phyloP scores from a whole-genome alignment of 2,329 filamentous ascomycete species.

The Metarhizium brunneum region DNA sequence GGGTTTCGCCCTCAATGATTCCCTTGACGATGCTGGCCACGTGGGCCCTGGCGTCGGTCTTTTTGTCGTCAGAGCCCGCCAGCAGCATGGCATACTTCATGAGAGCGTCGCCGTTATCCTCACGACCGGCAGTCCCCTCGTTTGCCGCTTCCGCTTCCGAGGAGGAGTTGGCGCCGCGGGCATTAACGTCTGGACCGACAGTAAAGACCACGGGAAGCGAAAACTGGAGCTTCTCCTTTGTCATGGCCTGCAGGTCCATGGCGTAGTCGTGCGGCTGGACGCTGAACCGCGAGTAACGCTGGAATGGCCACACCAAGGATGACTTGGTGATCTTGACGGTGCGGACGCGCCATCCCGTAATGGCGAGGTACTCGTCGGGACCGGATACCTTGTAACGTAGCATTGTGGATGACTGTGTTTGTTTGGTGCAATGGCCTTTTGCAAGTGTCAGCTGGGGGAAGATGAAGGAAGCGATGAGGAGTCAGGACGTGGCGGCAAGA shows the following conservation, averaged over 20 bases:
- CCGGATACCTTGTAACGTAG: slow-evolving; percentile 57
- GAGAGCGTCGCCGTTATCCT: slow-evolving; percentile 52
- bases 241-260: slow-evolving; percentile 81
- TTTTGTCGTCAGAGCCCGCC: slow-evolving; percentile 49
- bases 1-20: slow-evolving; percentile 81
- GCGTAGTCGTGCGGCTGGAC: slow-evolving; percentile 74
- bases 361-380: slow-evolving; percentile 77
- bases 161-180: slow-evolving; percentile 36
- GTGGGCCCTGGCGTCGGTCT: slow-evolving; percentile 41
- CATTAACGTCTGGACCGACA: slow-evolving; percentile 68
- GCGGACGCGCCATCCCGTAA: slow-evolving; percentile 69
- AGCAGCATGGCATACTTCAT: slow-evolving; percentile 77
- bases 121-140: slow-evolving; percentile 21
- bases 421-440: not conserved
- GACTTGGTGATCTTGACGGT: slow-evolving; percentile 73
- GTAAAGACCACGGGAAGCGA: slow-evolving; percentile 77
- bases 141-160: not conserved
- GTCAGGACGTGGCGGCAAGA: too few relatives aligned
- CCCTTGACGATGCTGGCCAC: slow-evolving; percentile 81
- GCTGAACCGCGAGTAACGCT: slow-evolving; percentile 52
- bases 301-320: slow-evolving; percentile 61
- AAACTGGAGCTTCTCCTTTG: slow-evolving; percentile 78
- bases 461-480: too few relatives aligned
- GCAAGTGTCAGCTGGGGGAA: not conserved
- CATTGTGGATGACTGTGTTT: slow-evolving; percentile 25